phyloP scores from a whole-genome alignment of 495 filamentous ascomycete species.

The Elaphomyces granulatus region DNA sequence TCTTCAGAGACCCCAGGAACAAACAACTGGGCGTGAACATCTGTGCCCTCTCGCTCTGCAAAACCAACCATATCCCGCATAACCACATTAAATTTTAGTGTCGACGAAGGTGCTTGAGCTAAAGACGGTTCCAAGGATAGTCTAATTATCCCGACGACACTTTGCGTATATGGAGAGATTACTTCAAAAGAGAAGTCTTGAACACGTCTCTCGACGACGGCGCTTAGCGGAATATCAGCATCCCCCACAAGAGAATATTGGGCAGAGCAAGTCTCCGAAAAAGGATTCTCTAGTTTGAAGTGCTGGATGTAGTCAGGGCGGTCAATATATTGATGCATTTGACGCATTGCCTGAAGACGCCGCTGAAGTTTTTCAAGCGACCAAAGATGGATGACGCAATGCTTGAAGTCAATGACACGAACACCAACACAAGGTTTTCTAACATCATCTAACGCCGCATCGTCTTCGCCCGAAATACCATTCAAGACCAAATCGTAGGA shows the following conservation, averaged over 20 bases:
- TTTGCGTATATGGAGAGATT: conserved; percentile 79
- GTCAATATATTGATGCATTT: conserved; percentile 91
- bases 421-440: conserved; percentile 85
- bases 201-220: conserved; percentile 88
- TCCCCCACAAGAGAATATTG: conserved; percentile 89
- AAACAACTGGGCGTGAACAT: conserved; percentile 92
- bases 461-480: conserved; percentile 80
- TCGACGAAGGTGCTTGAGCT: conserved; percentile 81
- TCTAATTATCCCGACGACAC: conserved; percentile 76
- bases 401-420: conserved; percentile 82
- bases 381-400: conserved; percentile 82
- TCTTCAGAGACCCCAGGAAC: conserved; percentile 87
- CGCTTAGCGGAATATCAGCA: conserved; percentile 80
- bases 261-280: conserved; percentile 76
- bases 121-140: conserved; percentile 88
- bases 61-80: conserved; percentile 97
- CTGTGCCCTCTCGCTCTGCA: conserved; percentile 86
- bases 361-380: conserved; percentile 83
- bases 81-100: conserved; percentile 94
- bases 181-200: conserved; percentile 90
- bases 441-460: conserved; percentile 64
- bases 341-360: conserved; percentile 79
- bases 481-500: conserved; percentile 95
- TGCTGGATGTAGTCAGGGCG: conserved; percentile 81
- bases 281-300: conserved; percentile 51